Evolutionary conservation across 108 stramenopile species (phyloP).

Genomic region (Nitzschia sp.): DNA sequence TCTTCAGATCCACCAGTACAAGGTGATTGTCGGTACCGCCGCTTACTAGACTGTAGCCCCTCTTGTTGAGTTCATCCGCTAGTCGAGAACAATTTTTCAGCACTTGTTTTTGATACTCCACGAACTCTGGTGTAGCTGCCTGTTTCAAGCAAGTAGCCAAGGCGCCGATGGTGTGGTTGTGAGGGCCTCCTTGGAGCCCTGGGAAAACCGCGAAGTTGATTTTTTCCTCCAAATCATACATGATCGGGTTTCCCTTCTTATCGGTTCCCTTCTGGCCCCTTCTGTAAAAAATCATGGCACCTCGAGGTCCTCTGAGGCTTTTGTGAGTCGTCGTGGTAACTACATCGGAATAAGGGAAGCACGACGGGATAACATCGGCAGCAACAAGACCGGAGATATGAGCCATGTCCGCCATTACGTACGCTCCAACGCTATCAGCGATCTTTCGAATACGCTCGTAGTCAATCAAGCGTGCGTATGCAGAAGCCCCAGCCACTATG

Average conservation of each 20-base stretch:
- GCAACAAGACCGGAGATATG: slow-evolving; percentile 99
- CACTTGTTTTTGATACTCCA: slow-evolving; percentile 95
- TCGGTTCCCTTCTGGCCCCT: slow-evolving; percentile 84
- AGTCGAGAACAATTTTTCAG: slow-evolving; percentile 79
- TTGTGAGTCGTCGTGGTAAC: slow-evolving; percentile 99
- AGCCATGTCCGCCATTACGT: slow-evolving; percentile 99
- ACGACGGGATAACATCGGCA: slow-evolving; percentile 94
- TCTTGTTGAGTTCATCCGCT: slow-evolving; percentile 69
- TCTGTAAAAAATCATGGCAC: slow-evolving; percentile 99
- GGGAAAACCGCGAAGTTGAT: slow-evolving; percentile 99
- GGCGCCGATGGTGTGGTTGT: slow-evolving; percentile 99
- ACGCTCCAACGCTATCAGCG: slow-evolving; percentile 92
- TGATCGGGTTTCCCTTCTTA: slow-evolving; percentile 95
- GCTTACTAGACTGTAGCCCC: slow-evolving; percentile 95
- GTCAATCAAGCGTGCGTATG: slow-evolving; percentile 98
- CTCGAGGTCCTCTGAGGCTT: slow-evolving; percentile 98
- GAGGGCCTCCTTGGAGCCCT: slow-evolving; percentile 98
- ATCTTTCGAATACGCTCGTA: slow-evolving; percentile 97
- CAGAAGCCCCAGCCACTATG: slow-evolving; percentile 98
- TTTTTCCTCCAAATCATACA: slow-evolving; percentile 95
- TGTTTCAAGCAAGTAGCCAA: slow-evolving; percentile 96
- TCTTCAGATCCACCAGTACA: slow-evolving; percentile 96
- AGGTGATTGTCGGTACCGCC: slow-evolving; percentile 99
- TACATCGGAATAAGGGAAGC: slow-evolving; percentile 98
- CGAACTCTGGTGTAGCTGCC: slow-evolving; percentile 90